phyloP scores from a whole-genome alignment of 176 grass and related monocot species.

The Dactylis glomerata region DNA sequence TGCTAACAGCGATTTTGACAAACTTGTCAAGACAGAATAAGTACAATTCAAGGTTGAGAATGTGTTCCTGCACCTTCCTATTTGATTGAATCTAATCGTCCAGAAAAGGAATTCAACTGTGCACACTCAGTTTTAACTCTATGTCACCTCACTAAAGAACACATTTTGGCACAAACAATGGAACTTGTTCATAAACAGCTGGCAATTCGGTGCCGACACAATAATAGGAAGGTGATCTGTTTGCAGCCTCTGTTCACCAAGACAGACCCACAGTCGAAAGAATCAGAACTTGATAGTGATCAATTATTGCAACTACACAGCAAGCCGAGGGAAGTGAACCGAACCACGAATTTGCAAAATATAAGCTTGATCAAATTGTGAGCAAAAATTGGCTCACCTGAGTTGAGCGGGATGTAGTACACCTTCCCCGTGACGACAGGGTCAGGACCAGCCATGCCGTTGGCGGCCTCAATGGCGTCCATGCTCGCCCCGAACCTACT shows the following conservation, averaged over 20 bases:
- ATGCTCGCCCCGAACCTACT: constrained; percentile 96
- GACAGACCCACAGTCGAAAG: constrained; percentile 12
- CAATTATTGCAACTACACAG: constrained; percentile 28
- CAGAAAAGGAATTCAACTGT: background rate
- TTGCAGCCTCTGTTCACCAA: background rate
- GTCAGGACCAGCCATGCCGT: constrained; percentile 76
- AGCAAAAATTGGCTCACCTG: constrained; percentile 51
- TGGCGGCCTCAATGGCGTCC: constrained; percentile 94
- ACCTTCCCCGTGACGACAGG: constrained; percentile 50
- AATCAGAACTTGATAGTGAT: background rate
- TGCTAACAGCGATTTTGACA: background rate
- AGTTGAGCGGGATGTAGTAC: constrained; percentile 92
- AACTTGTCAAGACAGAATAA: background rate
- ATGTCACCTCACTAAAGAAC: constrained; percentile 6
- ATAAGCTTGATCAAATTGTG: background rate
- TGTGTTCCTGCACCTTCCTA: background rate
- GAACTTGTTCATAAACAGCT: background rate
- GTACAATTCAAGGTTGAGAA: background rate
- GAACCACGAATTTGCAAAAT: background rate
- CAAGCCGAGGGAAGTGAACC: background rate
- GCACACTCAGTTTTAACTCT: background rate
- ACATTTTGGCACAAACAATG: background rate
- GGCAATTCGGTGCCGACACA: background rate
- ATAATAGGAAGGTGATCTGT: constrained; percentile 1
- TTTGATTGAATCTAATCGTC: background rate